phyloP scores from a whole-genome alignment of 2,329 filamentous ascomycete genomes.

The Trichoderma citrinoviride region DNA sequence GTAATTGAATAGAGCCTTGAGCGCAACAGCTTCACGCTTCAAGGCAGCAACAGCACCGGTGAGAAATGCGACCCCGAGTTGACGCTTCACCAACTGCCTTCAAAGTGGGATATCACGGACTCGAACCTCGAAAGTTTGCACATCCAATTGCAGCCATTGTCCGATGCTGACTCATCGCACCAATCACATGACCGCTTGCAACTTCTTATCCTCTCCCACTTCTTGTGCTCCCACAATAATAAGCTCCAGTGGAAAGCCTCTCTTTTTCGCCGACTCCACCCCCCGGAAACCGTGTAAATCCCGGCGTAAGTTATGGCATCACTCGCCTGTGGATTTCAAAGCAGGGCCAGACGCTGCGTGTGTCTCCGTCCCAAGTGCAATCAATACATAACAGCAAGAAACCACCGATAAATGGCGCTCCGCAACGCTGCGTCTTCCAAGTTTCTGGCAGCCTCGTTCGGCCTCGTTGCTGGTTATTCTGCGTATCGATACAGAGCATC shows the following conservation, averaged over 20 bases:
- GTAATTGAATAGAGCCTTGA: background rate
- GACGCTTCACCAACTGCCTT: background rate
- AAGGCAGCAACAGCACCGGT: background rate
- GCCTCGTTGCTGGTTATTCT: slow-evolving; percentile 32
- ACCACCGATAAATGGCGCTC: slow-evolving; percentile 20
- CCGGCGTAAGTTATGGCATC: slow-evolving; percentile 16
- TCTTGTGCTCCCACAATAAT: background rate
- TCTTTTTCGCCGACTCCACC: background rate
- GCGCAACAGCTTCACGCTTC: background rate
- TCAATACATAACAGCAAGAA: background rate
- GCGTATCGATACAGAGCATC: slow-evolving; percentile 31
- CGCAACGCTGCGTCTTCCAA: slow-evolving; percentile 26
- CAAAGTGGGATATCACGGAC: slow-evolving; percentile 3
- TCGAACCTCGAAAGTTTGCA: slow-evolving; percentile 18
- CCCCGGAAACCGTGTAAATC: slow-evolving; percentile 15
- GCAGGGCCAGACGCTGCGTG: slow-evolving; percentile 1
- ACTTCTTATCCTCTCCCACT: no score
- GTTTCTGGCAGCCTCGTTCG: slow-evolving; percentile 32
- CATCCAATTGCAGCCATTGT: background rate
- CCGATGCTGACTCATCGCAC: slow-evolving; percentile 8
- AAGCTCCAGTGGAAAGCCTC: slow-evolving; percentile 1
- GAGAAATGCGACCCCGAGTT: slow-evolving; percentile 1
- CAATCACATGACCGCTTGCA: slow-evolving; percentile 12
- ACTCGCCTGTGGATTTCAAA: slow-evolving; percentile 22
- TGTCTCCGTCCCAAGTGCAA: background rate